These are phyloP conservation scores for Alternaria solani DNA, from an alignment of 2,329 filamentous ascomycete species.

Conservation along the genomic window DNA sequence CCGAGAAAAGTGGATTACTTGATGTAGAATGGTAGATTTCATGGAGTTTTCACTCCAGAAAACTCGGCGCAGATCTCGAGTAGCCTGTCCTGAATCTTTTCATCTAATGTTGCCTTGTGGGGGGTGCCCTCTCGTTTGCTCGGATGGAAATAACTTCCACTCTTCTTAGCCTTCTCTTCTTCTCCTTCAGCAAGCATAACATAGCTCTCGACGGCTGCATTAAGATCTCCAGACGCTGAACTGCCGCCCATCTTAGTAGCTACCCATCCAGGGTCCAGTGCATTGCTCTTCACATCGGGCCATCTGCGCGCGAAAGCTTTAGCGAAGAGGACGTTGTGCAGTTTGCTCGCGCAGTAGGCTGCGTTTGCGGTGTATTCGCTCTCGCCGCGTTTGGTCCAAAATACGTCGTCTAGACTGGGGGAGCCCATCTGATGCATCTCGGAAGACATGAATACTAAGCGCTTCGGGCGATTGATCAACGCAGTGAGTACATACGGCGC, in stretches of 20 bases:
- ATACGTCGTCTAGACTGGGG: slow-evolving; percentile 51
- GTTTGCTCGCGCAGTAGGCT: slow-evolving; percentile 64
- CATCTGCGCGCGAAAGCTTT: slow-evolving; percentile 62
- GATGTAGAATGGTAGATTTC: not conserved
- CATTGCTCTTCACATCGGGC: slow-evolving; percentile 56
- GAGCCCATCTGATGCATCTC: slow-evolving; percentile 61
- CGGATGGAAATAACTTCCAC: slow-evolving; percentile 52
- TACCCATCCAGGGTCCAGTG: slow-evolving; percentile 64
- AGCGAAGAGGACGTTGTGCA: slow-evolving; percentile 65
- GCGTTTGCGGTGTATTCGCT: slow-evolving; percentile 44
- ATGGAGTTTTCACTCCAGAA: slow-evolving; percentile 45
- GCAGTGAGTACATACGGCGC: slow-evolving; percentile 66
- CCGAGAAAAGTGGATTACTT: too few species aligned
- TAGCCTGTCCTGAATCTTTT: slow-evolving; percentile 55
- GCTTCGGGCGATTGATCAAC: slow-evolving; percentile 58
- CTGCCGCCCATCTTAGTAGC: slow-evolving; percentile 63
- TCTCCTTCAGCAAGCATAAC: slow-evolving; percentile 58
- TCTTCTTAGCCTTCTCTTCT: slow-evolving; percentile 35
- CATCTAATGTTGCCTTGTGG: slow-evolving; percentile 47
- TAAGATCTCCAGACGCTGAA: slow-evolving; percentile 58
- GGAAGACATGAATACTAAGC: slow-evolving; percentile 63
- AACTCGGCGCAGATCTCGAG: slow-evolving; percentile 51
- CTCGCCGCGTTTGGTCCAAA: slow-evolving; percentile 50
- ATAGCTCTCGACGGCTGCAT: slow-evolving; percentile 59
- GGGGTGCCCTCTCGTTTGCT: slow-evolving; percentile 38